Base-by-base conservation (phyloP, 208 protist genomes). In the Leishmania aethiopica region DNA sequence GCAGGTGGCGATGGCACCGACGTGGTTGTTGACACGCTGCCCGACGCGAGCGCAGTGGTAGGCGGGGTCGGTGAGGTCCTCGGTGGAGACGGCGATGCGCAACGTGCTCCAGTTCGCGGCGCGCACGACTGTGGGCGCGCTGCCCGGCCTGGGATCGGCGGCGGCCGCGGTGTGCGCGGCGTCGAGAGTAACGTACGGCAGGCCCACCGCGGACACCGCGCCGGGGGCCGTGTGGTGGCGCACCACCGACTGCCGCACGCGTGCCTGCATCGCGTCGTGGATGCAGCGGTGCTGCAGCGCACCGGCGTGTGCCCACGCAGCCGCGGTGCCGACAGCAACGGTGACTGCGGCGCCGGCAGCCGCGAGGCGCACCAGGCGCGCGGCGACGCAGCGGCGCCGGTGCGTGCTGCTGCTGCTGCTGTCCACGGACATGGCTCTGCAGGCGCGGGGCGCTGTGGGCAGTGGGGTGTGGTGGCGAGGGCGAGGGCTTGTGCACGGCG, bases 31-130 rank as follows among this genome's bases (percentile, higher is more conserved):
- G 2, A 82, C 59, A 7, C 28, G 28, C 53, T 87, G 66, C 1
- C 84, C 85, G 13, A 79, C 75, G 28, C 45, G 5, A 5, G 81
- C 82, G 86, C 92, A 96, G 86, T 93, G 86, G 71, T 80, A 77
- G 55, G 49, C 71, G 40, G 32, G 28, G 45, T 89, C 69, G 28
- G 81, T 76, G 73, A 95, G 73, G 47, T 93, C 89, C 28, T 77
- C 53, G 42, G 47, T 51, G 51, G 86, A 91, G 62, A 87, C 69
- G 53, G 53, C 15, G 71, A 94, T 86, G 88, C 89, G 89, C 60
- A 95, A 83, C 8, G 72, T n/a, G 75, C 76, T 59, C 84, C 84
- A 93, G 35, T 73, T 11, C 19, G 42, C 2, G 8, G 60, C 17
- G 45, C 57, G 79, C 57, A 25, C 28, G 22, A 77, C 40, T 2